Conservation (phyloP, 2,329 filamentous ascomycete genomes). For the Chaetomium sp. region DNA sequence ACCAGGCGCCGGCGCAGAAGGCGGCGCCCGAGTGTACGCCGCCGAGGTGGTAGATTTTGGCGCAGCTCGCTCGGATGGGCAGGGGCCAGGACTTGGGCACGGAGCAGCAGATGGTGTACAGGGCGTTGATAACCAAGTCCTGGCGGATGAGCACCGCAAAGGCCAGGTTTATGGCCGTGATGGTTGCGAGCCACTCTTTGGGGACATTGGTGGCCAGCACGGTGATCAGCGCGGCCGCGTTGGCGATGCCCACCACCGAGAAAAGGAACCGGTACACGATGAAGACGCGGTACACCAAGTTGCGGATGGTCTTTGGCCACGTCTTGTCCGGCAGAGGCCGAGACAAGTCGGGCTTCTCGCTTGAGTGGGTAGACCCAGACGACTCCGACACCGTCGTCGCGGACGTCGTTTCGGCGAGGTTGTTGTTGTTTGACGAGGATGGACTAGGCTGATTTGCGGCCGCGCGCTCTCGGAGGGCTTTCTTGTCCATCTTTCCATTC, state of each 20-base stretch:
- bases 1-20: conserved; percentile 44
- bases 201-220: conserved; percentile 16
- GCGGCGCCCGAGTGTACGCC: conserved; percentile 49
- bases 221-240: conserved; percentile 25
- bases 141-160: conserved; percentile 42
- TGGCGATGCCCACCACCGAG: conserved; percentile 34
- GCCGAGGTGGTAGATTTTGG: conserved; percentile 48
- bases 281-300: neutral
- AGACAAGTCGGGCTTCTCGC: neutral
- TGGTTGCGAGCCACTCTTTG: conserved; percentile 22
- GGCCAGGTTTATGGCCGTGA: conserved; percentile 37
- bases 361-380: neutral
- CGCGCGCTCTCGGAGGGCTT: conserved; percentile 34
- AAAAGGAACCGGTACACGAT: conserved; percentile 37
- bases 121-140: conserved; percentile 45
- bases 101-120: conserved; percentile 39
- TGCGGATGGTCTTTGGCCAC: neutral
- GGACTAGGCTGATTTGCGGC: neutral
- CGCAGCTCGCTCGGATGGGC: conserved; percentile 37
- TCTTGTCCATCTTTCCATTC: conserved; percentile 53
- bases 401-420: neutral
- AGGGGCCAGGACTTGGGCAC: conserved; percentile 31
- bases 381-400: neutral
- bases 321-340: neutral
- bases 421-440: neutral